A percentile compares a stretch with the other conserved stretches of the same genome.
Conservation (phyloP, 2,329 filamentous ascomycete genomes). For the Monilinia aucupariae region DNA sequence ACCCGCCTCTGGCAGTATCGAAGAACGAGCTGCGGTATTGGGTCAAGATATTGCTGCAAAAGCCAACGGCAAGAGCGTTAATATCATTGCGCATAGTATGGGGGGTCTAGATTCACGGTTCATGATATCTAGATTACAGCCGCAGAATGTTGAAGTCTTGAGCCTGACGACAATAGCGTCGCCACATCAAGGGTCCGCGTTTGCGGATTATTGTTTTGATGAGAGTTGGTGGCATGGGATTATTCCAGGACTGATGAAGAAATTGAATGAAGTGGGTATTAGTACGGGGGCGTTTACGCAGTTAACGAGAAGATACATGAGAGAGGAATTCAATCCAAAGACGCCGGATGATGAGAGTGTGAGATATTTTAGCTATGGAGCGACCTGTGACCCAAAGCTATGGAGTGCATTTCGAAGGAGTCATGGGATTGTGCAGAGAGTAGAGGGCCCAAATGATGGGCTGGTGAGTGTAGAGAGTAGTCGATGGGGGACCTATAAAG, state of each 20-base stretch:
- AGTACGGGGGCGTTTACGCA: conserved; percentile 57
- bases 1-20: conserved; percentile 56
- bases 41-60: conserved; percentile 46
- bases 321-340: conserved; percentile 51
- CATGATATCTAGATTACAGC: conserved; percentile 55
- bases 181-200: conserved; percentile 39
- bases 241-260: conserved; percentile 50
- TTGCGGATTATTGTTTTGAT: conserved; percentile 50
- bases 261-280: conserved; percentile 47
- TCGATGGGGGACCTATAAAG: conserved; percentile 58
- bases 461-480: conserved; percentile 61
- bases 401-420: conserved; percentile 58
- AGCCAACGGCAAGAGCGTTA: conserved; percentile 55
- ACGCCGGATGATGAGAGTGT: conserved; percentile 49
- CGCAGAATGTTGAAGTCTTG: conserved; percentile 42
- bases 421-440: conserved; percentile 44
- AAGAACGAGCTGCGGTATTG: conserved; percentile 54
- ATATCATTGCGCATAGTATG: conserved; percentile 69
- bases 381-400: conserved; percentile 50
- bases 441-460: conserved; percentile 59
- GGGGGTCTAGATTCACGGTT: conserved; percentile 60
- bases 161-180: conserved; percentile 38
- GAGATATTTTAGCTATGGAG: conserved; percentile 59
- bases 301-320: conserved; percentile 55
- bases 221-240: conserved; percentile 43